A percentile compares a stretch with the other conserved stretches of the same genome.
These are phyloP conservation scores for Monsonia emarginata DNA, from an alignment of 441 rosid genomes.

Conservation along the genomic window DNA sequence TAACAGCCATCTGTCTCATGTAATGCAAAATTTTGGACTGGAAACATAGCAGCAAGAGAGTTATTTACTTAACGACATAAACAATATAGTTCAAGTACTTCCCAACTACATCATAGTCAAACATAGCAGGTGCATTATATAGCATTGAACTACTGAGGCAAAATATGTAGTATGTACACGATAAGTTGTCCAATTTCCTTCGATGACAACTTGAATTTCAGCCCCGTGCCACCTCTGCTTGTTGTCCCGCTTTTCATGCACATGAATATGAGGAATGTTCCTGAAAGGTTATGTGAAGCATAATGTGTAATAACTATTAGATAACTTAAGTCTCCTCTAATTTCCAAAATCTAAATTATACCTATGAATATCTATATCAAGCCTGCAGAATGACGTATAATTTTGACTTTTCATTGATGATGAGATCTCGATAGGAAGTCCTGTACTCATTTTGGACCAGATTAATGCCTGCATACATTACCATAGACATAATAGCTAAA, in stretches of 20 bases:
- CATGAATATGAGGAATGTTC: constrained; percentile 82
- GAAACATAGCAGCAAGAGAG: constrained; percentile 19
- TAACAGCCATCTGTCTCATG: constrained; percentile 98
- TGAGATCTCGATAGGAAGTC: constrained; percentile 86
- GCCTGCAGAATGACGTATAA: constrained; percentile 72
- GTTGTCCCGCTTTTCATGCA: constrained; percentile 68
- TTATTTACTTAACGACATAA: constrained; percentile 1
- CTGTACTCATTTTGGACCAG: constrained; percentile 99
- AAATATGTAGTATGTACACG: constrained; percentile 40
- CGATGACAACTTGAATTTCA: constrained; percentile 85
- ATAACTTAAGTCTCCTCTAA: background rate
- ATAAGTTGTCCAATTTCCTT: constrained; percentile 97
- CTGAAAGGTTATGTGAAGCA: constrained; percentile 31
- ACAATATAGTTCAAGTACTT: background rate
- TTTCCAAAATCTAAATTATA: constrained; percentile 26
- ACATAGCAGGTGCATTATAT: background rate
- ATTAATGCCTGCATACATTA: constrained; percentile 67
- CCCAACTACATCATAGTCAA: background rate
- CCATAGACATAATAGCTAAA: background rate
- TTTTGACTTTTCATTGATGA: constrained; percentile 83
- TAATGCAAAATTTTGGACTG: constrained; percentile 96
- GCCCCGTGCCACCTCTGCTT: constrained; percentile 82
- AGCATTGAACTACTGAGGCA: constrained; percentile 11
- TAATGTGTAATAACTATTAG: background rate
- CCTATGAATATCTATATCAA: constrained; percentile 94